Conservation (phyloP, 768 basidiomycete species). For the Xerocomus spinulosus region DNA sequence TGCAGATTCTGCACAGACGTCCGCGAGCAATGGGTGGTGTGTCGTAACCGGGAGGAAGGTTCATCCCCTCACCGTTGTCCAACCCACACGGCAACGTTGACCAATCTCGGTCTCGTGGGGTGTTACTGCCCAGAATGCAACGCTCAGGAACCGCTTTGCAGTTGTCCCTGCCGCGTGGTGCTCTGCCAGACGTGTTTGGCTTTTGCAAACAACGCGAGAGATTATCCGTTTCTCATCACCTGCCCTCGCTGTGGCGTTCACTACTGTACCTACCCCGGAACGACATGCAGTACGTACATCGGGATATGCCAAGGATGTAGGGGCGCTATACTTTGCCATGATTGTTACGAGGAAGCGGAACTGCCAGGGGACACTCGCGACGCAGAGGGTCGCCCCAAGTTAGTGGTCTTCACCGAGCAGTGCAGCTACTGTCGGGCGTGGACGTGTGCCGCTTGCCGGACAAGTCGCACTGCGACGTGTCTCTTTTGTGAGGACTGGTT, state of each 20-base stretch:
- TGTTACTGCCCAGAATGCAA: conserved; percentile 10
- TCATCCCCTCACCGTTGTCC: conserved; percentile 3
- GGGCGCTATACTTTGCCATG: neutral
- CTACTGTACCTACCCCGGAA: neutral
- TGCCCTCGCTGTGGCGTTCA: conserved; percentile 12
- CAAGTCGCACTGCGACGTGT: neutral
- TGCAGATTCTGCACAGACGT: conserved; percentile 1
- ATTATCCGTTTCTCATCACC: neutral
- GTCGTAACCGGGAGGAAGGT: neutral
- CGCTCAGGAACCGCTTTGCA: neutral
- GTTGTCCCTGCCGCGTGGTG: conserved; percentile 5
- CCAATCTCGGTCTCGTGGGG: neutral
- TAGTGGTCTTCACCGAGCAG: neutral
- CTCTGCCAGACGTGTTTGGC: conserved; percentile 5
- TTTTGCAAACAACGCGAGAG: neutral
- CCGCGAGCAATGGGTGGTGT: neutral
- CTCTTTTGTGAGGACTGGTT: neutral
- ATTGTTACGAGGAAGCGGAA: conserved; percentile 13
- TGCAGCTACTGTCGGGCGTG: conserved; percentile 5
- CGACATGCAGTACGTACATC: neutral
- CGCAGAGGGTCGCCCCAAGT: neutral
- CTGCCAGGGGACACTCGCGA: neutral
- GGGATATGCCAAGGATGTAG: conserved; percentile 8
- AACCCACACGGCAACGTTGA: neutral
- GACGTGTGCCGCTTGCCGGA: conserved; percentile 8